Evolutionary conservation across 495 filamentous ascomycete genomes (phyloP).

Genomic region (Saxophila tyrrhenica): DNA sequence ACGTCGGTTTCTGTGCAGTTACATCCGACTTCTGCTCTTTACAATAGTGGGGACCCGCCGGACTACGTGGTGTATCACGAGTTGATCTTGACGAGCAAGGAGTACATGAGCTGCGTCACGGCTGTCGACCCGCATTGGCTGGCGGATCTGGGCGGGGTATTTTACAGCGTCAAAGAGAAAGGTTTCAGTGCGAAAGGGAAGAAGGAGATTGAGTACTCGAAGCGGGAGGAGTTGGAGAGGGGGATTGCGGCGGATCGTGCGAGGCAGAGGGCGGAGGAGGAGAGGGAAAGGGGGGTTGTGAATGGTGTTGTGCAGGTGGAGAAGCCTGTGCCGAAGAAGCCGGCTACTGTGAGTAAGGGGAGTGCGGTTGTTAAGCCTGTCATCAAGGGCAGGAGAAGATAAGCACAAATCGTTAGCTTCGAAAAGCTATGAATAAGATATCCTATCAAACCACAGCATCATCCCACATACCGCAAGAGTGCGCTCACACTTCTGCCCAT

Average conservation of each 20-base stretch:
- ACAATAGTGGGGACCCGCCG: constrained; percentile 83
- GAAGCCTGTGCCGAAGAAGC: neutral
- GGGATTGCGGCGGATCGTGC: constrained; percentile 83
- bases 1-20: constrained; percentile 89
- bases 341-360: neutral
- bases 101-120: constrained; percentile 98
- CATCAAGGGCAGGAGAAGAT: constrained; percentile 9
- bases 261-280: constrained; percentile 45
- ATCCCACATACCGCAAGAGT: no score
- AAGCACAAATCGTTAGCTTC: no score
- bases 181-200: constrained; percentile 85
- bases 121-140: constrained; percentile 97
- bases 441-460: no score
- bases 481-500: no score
- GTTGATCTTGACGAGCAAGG: constrained; percentile 89
- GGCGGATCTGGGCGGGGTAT: constrained; percentile 95
- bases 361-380: constrained; percentile 14
- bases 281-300: constrained; percentile 24
- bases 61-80: constrained; percentile 99
- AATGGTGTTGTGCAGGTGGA: neutral
- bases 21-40: constrained; percentile 86
- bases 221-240: constrained; percentile 88
- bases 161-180: constrained; percentile 97
- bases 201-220: constrained; percentile 86
- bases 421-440: no score